phyloP scores from a whole-genome alignment of 257 asterid species.

The Anisodus tanguticus region DNA sequence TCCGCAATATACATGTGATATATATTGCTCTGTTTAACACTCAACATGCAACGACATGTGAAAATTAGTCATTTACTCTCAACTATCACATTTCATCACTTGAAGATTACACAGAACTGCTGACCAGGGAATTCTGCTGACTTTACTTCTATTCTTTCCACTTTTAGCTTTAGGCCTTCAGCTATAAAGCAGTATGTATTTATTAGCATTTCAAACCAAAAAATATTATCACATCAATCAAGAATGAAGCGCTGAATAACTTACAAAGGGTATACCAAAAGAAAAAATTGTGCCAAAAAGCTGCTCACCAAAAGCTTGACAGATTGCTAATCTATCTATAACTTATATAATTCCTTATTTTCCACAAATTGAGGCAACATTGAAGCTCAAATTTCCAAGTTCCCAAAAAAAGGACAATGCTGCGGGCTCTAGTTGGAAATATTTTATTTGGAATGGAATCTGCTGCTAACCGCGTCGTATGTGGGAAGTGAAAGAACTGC shows the following conservation, averaged over 20 bases:
- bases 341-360: conserved; percentile 26
- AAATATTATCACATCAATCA: neutral
- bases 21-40: too few species aligned
- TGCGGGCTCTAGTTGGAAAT: neutral
- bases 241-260: neutral
- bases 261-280: conserved; percentile 1
- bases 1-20: too few species aligned
- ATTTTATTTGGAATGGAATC: conserved; percentile 48
- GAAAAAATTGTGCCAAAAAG: neutral
- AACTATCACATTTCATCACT: neutral
- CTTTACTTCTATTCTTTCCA: neutral
- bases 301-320: conserved; percentile 11
- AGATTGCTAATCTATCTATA: conserved; percentile 12
- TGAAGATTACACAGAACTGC: neutral
- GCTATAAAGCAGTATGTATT: neutral
- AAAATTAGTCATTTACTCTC: neutral
- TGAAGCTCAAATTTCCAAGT: conserved; percentile 14
- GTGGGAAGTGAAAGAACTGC: conserved; percentile 80
- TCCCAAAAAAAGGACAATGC: conserved; percentile 15
- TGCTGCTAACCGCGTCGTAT: conserved; percentile 61
- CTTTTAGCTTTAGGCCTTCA: neutral
- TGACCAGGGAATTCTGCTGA: neutral
- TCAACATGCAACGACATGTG: neutral
- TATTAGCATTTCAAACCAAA: conserved; percentile 7
- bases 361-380: conserved; percentile 21